Evolutionary conservation across 208 protist species (phyloP).

Genomic region (Blechomonas ayalai): DNA sequence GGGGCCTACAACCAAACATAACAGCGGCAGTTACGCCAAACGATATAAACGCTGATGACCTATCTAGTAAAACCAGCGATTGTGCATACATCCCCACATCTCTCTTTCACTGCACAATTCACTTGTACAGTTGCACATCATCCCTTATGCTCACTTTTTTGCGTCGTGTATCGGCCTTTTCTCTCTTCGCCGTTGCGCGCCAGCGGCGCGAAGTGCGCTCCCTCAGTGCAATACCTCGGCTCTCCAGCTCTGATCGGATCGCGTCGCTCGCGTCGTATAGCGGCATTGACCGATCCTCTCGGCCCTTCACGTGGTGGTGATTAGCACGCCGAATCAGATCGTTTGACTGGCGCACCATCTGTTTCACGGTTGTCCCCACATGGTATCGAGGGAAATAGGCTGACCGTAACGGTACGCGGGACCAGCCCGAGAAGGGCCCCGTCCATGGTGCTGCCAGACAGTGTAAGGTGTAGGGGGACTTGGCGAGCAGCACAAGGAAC

Average conservation of each 20-base stretch:
- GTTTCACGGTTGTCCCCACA: neutral
- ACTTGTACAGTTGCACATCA: too few species aligned
- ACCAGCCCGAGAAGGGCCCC: neutral
- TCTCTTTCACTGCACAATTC: too few species aligned
- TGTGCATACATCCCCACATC: too few species aligned
- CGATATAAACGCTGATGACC: too few species aligned
- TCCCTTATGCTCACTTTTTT: neutral
- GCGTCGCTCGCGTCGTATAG: slow-evolving; percentile 1
- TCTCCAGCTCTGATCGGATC: neutral
- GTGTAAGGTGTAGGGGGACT: neutral
- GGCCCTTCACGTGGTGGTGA: neutral
- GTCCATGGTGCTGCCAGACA: neutral
- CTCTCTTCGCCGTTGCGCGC: slow-evolving; percentile 9
- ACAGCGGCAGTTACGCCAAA: too few species aligned
- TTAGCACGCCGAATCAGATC: neutral
- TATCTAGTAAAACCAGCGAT: too few species aligned
- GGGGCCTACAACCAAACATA: too few species aligned
- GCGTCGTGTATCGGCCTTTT: slow-evolving; percentile 1
- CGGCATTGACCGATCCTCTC: neutral
- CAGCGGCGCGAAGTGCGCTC: slow-evolving; percentile 3
- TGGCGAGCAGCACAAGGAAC: neutral
- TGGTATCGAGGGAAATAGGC: slow-evolving; percentile 7
- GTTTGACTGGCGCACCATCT: slow-evolving; percentile 9
- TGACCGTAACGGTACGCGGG: neutral
- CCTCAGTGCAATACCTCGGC: neutral